Evolutionary conservation across 2,329 filamentous ascomycete species (phyloP).

Genomic region (Alternaria sp.): DNA sequence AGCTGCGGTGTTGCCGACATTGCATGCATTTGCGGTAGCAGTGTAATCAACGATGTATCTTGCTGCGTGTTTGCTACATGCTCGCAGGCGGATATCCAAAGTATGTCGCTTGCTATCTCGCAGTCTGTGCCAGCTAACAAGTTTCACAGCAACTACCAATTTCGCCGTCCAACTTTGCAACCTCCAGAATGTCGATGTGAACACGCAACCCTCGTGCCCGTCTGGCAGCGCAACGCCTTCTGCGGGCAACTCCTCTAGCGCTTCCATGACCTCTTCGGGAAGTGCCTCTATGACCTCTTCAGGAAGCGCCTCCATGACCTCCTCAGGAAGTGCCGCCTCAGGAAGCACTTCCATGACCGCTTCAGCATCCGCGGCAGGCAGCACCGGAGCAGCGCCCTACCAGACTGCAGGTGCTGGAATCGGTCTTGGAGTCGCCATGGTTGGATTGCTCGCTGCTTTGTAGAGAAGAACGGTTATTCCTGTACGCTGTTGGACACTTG

Average conservation of each 20-base stretch:
- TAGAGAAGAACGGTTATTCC: neutral
- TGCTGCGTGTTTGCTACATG: constrained; percentile 56
- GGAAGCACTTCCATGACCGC: neutral
- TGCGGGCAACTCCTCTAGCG: neutral
- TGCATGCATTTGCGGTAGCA: constrained; percentile 56
- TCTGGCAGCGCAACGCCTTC: constrained; percentile 1
- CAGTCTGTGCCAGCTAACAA: neutral
- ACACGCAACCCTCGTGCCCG: constrained; percentile 1
- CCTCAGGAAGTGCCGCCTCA: neutral
- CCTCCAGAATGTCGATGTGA: neutral
- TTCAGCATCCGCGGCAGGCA: constrained; percentile 2
- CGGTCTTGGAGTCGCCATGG: neutral
- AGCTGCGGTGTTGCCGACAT: constrained; percentile 53
- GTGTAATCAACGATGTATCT: constrained; percentile 50
- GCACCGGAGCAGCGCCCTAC: neutral
- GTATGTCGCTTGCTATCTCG: constrained; percentile 9
- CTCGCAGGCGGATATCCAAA: constrained; percentile 43
- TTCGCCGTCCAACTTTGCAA: neutral
- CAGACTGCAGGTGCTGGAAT: constrained; percentile 1
- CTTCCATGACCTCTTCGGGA: neutral
- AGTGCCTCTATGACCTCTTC: constrained; percentile 1
- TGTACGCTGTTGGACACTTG: neutral
- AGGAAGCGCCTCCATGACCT: neutral
- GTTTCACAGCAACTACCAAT: neutral
- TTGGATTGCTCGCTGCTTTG: constrained; percentile 5